phyloP scores from a whole-genome alignment of 1,284 basidiomycete species.

The Amylostereum chailletii region DNA sequence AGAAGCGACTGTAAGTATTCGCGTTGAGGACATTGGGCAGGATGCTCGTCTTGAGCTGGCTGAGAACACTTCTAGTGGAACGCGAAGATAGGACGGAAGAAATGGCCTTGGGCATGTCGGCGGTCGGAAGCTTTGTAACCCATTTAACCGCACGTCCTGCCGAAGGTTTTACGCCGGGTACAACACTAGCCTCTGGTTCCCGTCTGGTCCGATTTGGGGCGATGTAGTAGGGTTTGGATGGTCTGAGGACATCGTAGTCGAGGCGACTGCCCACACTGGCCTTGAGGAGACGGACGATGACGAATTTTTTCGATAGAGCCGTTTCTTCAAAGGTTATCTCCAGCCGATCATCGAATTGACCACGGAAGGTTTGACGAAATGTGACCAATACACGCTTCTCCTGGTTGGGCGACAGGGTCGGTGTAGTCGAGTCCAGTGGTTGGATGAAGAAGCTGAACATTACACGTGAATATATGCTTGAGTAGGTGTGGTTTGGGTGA shows the following conservation, averaged over 20 bases:
- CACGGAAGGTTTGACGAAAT: slow-evolving; percentile 29
- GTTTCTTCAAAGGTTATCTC: slow-evolving; percentile 27
- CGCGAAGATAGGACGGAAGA: slow-evolving; percentile 10
- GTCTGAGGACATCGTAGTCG: slow-evolving; percentile 40
- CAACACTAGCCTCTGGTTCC: slow-evolving; percentile 30
- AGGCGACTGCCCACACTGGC: slow-evolving; percentile 28
- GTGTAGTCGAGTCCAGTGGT: slow-evolving; percentile 2
- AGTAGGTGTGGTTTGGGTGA: no score
- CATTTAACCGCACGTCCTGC: slow-evolving; percentile 18
- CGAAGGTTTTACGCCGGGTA: slow-evolving; percentile 36
- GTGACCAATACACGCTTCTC: slow-evolving; percentile 24
- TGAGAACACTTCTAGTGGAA: slow-evolving; percentile 6
- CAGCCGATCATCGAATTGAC: slow-evolving; percentile 35
- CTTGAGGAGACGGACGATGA: slow-evolving; percentile 23
- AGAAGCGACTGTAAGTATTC: slow-evolving; percentile 35
- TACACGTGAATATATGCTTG: no score
- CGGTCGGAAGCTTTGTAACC: slow-evolving; percentile 11
- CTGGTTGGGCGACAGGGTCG: slow-evolving; percentile 17
- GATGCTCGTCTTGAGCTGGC: slow-evolving; percentile 16
- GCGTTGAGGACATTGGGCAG: slow-evolving; percentile 31
- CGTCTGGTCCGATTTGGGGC: slow-evolving; percentile 26
- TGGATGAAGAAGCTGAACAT: slow-evolving; percentile 25
- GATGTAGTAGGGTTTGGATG: slow-evolving; percentile 44
- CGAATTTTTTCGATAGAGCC: slow-evolving; percentile 20
- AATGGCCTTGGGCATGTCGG: slow-evolving; percentile 2